Conservation (phyloP, 441 rosid genomes). For the Pelargonium myrrhifolium region DNA sequence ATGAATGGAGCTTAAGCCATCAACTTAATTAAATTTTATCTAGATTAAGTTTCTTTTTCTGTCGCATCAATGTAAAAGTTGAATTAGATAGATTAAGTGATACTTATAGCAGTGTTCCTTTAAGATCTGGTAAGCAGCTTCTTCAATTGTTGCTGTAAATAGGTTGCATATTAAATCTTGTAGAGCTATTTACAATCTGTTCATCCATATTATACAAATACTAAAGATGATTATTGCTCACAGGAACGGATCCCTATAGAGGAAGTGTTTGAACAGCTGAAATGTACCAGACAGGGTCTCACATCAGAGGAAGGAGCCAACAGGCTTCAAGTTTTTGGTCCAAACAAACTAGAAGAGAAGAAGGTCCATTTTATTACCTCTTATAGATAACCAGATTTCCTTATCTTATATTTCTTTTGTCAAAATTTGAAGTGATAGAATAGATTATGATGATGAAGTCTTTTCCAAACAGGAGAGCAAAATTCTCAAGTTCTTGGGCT, state of each 20-base stretch:
- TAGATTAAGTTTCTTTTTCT: no score
- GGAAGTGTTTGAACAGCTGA: constrained; percentile 83
- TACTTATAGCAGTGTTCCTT: no score
- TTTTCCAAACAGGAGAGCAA: constrained; percentile 58
- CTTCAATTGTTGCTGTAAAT: no score
- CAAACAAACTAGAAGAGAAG: constrained; percentile 84
- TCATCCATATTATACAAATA: no score
- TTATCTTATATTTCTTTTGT: background rate
- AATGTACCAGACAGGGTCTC: constrained; percentile 68
- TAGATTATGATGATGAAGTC: background rate
- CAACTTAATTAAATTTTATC: no score
- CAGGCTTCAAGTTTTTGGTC: constrained; percentile 73
- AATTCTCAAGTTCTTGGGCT: constrained; percentile 69
- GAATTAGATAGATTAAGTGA: no score
- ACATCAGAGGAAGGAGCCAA: constrained; percentile 55
- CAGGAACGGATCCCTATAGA: constrained; percentile 76
- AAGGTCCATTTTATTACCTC: constrained; percentile 33
- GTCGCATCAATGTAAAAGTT: no score
- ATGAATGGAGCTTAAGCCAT: no score
- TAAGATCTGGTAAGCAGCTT: no score
- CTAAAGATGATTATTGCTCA: constrained; percentile 4
- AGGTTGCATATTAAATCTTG: no score
- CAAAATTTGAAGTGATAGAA: background rate
- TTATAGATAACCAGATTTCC: background rate
- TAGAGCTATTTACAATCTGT: no score